Evolutionary conservation across 148 eudicot genomes (phyloP).

Genomic region (Nyssa sinensis): DNA sequence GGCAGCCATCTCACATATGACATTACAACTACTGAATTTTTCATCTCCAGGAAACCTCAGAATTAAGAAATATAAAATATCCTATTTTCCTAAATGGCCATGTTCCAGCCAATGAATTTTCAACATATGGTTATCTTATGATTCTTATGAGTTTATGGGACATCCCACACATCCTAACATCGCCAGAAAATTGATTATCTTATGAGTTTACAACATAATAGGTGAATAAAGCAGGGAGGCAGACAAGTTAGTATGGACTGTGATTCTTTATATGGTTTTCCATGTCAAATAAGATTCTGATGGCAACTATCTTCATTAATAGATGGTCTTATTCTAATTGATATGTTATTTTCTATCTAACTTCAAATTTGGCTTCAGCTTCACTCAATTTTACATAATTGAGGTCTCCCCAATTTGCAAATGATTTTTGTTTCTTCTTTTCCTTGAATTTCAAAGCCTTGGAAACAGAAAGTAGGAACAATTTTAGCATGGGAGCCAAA

Average conservation of each 20-base stretch:
- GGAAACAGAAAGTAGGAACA: neutral
- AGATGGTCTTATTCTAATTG: neutral
- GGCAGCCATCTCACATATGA: neutral
- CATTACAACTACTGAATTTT: neutral
- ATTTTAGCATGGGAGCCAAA: neutral
- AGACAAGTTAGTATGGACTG: neutral
- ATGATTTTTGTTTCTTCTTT: neutral
- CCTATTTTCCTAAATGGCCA: too few species aligned
- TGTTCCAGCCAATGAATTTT: too few species aligned
- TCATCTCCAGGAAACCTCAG: neutral
- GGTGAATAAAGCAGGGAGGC: neutral
- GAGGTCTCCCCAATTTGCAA: neutral
- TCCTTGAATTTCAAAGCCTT: neutral
- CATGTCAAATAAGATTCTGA: neutral
- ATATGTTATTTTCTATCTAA: neutral
- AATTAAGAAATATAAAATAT: too few species aligned
- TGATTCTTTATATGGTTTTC: neutral
- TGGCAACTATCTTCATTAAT: neutral
- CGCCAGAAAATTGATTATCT: neutral
- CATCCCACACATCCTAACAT: neutral
- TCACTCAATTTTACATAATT: neutral
- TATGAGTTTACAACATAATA: too few species aligned
- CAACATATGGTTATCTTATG: too few species aligned
- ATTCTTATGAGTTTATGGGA: too few species aligned
- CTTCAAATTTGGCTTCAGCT: neutral